Evolutionary conservation across 352 stramenopile species (phyloP), one percentile per base, ranked within the genome.

Genomic region (Pythium pectinolyticum): DNA sequence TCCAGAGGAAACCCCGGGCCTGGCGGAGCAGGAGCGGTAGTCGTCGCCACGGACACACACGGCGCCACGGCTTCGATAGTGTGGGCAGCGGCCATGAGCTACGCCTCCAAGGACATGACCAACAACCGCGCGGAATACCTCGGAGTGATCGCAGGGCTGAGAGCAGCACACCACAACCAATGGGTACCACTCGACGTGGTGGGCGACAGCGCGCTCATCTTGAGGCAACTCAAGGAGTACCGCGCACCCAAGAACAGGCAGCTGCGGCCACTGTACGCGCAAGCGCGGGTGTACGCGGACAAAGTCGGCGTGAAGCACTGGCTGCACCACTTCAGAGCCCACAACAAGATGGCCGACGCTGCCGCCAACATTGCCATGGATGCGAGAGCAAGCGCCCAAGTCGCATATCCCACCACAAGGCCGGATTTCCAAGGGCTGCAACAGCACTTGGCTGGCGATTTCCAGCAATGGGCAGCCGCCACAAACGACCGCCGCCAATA

Each of bases 331-430:
- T 28, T 58, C 2, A 31, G 61, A n/a, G 45, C 32, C 1, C 54
- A 46, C 52, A 67, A 67, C 60, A 67, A 58, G 35, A 67, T 67
- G 60, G 60, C 60, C 3, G 52, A 67, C 35, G 19, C 24, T 17
- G 52, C 52, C 12, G 60, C 51, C 3, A 67, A 67, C 20, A 30
- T 47, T 24, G 39, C 40, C 20, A 46, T 46, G 39, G 39, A 46
- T n/a, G 39, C 39, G 39, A 4, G 9, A 17, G 39, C 39, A 17
- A 46, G 39, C 39, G 19, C 39, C 12, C 39, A 46, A n/a, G 39
- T 46, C 17, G 5, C 25, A 3, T 46, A 27, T n/a, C 39, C 39
- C 17, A 46, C 39, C 7, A 17, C 39, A 46, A 24, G 39, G 39
- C 39, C 19, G 19, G 19, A 3, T 25, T 46, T 46, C 39, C 14